Percentiles rank a stretch among this genome's conserved stretches.
Evolutionary conservation across 345 rosid species (phyloP).

Genomic region (Arabidopsis thaliana): DNA sequence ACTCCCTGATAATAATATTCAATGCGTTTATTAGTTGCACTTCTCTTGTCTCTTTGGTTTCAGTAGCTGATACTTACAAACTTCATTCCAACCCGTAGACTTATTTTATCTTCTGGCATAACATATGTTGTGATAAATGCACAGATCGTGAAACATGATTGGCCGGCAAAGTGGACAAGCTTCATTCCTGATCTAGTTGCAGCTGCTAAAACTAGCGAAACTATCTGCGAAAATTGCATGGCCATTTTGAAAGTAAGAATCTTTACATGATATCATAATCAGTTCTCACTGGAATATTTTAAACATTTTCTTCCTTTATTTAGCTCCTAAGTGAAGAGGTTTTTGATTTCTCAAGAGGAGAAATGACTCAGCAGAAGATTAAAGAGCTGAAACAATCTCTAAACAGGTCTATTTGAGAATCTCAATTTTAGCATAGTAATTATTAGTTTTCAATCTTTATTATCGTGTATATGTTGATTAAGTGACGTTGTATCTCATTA

Average conservation of each 20-base stretch:
- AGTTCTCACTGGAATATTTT: constrained; percentile 14
- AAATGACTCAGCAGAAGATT: constrained; percentile 96
- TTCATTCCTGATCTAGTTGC: constrained; percentile 98
- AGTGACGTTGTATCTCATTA: constrained; percentile 16
- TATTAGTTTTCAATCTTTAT: not conserved
- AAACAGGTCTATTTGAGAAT: constrained; percentile 57
- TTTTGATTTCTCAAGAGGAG: constrained; percentile 99
- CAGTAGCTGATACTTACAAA: not conserved
- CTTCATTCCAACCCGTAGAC: not conserved
- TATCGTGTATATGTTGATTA: constrained; percentile 11
- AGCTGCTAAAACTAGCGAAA: constrained; percentile 99
- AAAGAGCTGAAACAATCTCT: constrained; percentile 97
- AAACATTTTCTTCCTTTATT: constrained; percentile 26
- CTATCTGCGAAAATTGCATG: constrained; percentile 99
- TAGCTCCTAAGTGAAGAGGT: constrained; percentile 99
- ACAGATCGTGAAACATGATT: constrained; percentile 99
- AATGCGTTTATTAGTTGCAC: constrained; percentile 1
- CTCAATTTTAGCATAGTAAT: not conserved
- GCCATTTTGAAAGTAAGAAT: constrained; percentile 78
- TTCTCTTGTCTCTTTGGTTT: constrained; percentile 18
- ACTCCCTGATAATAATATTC: not conserved
- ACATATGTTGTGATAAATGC: constrained; percentile 24
- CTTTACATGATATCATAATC: constrained; percentile 19
- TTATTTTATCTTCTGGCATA: constrained; percentile 14
- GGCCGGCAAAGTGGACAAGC: constrained; percentile 99